Evolutionary conservation across 768 basidiomycete species (phyloP).

Genomic region (Rhodotorula babjevae): DNA sequence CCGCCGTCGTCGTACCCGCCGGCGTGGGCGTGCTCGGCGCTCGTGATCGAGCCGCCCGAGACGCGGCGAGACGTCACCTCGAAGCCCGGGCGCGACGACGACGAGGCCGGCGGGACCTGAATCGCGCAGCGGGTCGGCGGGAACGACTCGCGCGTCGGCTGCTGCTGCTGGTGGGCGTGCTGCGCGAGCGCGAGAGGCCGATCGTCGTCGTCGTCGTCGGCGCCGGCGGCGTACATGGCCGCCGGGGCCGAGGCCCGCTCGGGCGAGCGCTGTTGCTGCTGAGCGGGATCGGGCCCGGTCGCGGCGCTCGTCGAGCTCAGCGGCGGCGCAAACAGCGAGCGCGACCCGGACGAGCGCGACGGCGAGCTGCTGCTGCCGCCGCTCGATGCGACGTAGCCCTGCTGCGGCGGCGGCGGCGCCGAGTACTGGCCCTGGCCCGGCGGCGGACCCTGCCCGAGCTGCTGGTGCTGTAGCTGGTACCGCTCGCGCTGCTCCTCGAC

Average conservation of each 20-base stretch:
- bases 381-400: too few species aligned
- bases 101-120: too few species aligned
- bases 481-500: slow-evolving; percentile 56
- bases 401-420: too few species aligned
- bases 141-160: slow-evolving; percentile 9
- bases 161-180: neutral
- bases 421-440: neutral
- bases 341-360: too few species aligned
- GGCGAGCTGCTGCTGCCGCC: too few species aligned
- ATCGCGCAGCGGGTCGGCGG: slow-evolving; percentile 1
- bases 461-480: slow-evolving; percentile 17
- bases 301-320: slow-evolving; percentile 7
- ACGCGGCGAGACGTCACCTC: slow-evolving; percentile 24
- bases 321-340: slow-evolving; percentile 13
- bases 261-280: neutral
- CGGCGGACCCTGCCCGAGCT: slow-evolving; percentile 1
- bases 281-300: neutral
- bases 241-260: slow-evolving; percentile 26
- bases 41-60: neutral
- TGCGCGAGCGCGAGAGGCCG: slow-evolving; percentile 12
- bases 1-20: too few species aligned
- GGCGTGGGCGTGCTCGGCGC: too few species aligned
- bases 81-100: slow-evolving; percentile 9
- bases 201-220: slow-evolving; percentile 29
- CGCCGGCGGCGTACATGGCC: slow-evolving; percentile 1